Base-by-base conservation (phyloP, 2,329 filamentous ascomycete species). In the Geosmithia morbida region DNA sequence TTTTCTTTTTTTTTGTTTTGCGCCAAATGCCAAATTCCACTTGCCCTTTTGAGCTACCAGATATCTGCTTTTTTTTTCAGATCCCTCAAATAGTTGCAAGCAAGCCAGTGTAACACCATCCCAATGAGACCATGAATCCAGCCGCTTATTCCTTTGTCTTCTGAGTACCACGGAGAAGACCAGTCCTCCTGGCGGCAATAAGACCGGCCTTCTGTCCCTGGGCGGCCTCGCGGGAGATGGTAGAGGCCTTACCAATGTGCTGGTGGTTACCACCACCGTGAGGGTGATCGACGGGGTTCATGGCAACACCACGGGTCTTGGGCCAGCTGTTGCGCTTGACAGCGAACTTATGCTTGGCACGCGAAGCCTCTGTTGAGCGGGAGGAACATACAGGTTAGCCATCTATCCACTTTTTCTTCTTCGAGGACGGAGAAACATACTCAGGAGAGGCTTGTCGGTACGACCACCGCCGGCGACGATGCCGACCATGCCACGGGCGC, bases 241-340 rank as follows among this genome's bases (percentile, higher is more conserved):
- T 98, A 59, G 92, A 98, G 64, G 92, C 92, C 79, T 98, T 97
- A 85, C 92, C 89, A 67, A 96, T 96, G 75, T 98, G 92, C 81
- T 98, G 92, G 75, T 98, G 92, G 83, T 98, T 97, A 95, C 92
- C 76, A 87, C 84, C 85, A 86, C 86, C 86, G 83, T 92, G 86
- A 72, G 86, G 86, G 82, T 98, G 92, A 77, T 98, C 92, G 66
- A 98, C 92, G 65, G 92, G 92, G 79, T 98, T 98, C 92, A 98
- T 98, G 74, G 92, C 92, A 84, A 98, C 92, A 96, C 92, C 92
- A 92, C 92, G 90, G 81, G 92, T 98, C 87, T 94, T 96, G 75
- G 92, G 92, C 92, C 92, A 98, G 68, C 83, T 90, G 87, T 98
- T 97, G 70, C 92, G 88, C 88, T 98, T 98, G 77, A 96, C 94